Base-by-base conservation (phyloP, 2,329 filamentous ascomycete genomes). In the Nemania serpens region DNA sequence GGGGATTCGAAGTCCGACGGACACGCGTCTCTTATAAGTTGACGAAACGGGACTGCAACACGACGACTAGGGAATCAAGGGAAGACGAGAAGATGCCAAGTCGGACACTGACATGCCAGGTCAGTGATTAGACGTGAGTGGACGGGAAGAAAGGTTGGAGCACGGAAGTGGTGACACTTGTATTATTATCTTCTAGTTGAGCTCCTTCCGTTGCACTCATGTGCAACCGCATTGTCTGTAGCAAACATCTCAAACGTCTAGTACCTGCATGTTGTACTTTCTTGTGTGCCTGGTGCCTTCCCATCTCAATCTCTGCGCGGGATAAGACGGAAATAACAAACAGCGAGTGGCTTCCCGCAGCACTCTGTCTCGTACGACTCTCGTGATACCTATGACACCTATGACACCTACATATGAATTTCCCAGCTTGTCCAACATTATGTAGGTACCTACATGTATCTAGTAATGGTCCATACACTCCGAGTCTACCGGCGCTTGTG, bases 331-430 rank as follows among this genome's bases (percentile, higher is more conserved):
- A 47, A 50, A 46, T 20, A 55, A 4, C 56, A 59, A 56, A 56
- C 47, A 56, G 10, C 41, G 36, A n/a, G 59, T 39, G 45, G 22
- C 47, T 55, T 55, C 55, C 56, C 47, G 56, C 17, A 9, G 36
- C 47, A 18, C 3, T 29, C 11, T 39, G 43, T 36, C 39, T 51
- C 25, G 46, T 59, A 37, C 12, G n/a, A 20, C 34, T 29, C 48
- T 10, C 15, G 15, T 5, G 12, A 2, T n/a, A 39, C 36, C 36
- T 13, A 39, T 12, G 36, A n/a, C 15, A 13, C 11, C 11, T 39
- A 12, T 36, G 12, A 36, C 6, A 36, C 34, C 34, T n/a, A n/a
- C n/a, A n/a, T n/a, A n/a, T 29, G 25, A 29, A 29, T 33, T 4
- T 29, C 25, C 43, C 22, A 20, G 29, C 20, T 48, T 34, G 42